phyloP scores from a whole-genome alignment of 306 rosid species.

The Trifolium repens region DNA sequence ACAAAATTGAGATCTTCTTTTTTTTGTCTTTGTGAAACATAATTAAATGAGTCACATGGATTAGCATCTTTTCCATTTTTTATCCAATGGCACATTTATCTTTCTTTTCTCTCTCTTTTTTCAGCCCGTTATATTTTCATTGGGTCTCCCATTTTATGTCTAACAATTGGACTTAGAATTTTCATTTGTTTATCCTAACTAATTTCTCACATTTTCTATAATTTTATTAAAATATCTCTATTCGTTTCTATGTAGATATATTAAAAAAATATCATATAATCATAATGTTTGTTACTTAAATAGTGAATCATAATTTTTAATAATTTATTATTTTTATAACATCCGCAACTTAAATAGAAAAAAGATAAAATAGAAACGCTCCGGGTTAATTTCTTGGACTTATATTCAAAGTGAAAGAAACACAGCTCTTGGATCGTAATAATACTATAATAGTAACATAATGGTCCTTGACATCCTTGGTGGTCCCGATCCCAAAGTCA shows the following conservation, averaged over 20 bases:
- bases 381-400: slow-evolving; percentile 13
- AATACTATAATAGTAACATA: background rate
- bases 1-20: slow-evolving; percentile 2
- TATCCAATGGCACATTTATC: background rate
- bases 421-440: slow-evolving; percentile 11
- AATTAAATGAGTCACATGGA: slow-evolving; percentile 30
- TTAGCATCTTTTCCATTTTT: slow-evolving; percentile 21
- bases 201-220: too few relatives aligned
- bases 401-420: background rate
- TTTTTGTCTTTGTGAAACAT: slow-evolving; percentile 20
- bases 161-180: background rate
- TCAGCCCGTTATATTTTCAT: background rate
- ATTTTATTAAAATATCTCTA: too few relatives aligned
- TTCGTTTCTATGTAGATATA: too few relatives aligned
- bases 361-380: too few relatives aligned
- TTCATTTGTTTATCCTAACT: too few relatives aligned
- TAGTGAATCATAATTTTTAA: too few relatives aligned
- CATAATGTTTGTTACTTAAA: too few relatives aligned
- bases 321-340: too few relatives aligned
- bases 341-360: too few relatives aligned
- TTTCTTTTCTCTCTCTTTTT: background rate
- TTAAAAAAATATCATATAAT: too few relatives aligned
- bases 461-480: slow-evolving; percentile 32
- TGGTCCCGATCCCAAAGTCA: slow-evolving; percentile 37
- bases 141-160: slow-evolving; percentile 1